Evolutionary conservation across 495 filamentous ascomycete species (phyloP).

Genomic region (Hyaloscypha finlandica): DNA sequence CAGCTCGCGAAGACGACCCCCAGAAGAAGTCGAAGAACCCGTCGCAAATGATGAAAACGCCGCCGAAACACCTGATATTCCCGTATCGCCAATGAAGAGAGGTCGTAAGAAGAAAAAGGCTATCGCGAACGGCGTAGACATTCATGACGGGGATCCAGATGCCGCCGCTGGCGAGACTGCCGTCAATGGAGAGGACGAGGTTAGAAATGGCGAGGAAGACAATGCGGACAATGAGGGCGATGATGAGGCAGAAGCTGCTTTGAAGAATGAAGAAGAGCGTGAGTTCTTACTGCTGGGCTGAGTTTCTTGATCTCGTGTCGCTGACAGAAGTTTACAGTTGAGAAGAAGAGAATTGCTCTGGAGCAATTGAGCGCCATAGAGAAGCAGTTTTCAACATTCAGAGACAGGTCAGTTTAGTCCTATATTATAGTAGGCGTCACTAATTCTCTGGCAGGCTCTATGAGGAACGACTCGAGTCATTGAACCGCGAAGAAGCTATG

Average conservation of each 20-base stretch:
- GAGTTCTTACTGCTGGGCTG: conserved; percentile 38
- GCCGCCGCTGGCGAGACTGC: conserved; percentile 9
- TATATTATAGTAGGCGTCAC: not conserved
- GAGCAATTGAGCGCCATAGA: conserved; percentile 78
- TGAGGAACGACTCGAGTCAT: conserved; percentile 78
- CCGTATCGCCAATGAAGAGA: conserved; percentile 28
- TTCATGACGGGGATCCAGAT: conserved; percentile 5
- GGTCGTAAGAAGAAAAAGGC: conserved; percentile 34
- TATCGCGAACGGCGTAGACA: conserved; percentile 26
- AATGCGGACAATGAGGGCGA: conserved; percentile 46
- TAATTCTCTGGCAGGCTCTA: conserved; percentile 61
- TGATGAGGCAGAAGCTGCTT: conserved; percentile 46
- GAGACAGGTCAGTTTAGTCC: conserved; percentile 71
- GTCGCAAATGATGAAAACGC: conserved; percentile 38
- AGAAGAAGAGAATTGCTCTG: conserved; percentile 78
- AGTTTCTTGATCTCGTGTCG: conserved; percentile 3
- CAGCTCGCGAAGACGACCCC: conserved; percentile 35
- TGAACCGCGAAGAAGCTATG: conserved; percentile 83
- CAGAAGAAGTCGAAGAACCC: conserved; percentile 39
- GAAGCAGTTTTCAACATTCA: conserved; percentile 77
- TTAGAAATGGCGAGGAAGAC: conserved; percentile 38
- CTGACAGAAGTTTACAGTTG: conserved; percentile 59
- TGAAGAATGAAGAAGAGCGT: conserved; percentile 77
- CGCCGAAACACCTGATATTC: conserved; percentile 34
- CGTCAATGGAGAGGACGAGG: conserved; percentile 38